phyloP scores from a whole-genome alignment of 345 rosid genomes.

The Cardiospermum halicacabum region DNA sequence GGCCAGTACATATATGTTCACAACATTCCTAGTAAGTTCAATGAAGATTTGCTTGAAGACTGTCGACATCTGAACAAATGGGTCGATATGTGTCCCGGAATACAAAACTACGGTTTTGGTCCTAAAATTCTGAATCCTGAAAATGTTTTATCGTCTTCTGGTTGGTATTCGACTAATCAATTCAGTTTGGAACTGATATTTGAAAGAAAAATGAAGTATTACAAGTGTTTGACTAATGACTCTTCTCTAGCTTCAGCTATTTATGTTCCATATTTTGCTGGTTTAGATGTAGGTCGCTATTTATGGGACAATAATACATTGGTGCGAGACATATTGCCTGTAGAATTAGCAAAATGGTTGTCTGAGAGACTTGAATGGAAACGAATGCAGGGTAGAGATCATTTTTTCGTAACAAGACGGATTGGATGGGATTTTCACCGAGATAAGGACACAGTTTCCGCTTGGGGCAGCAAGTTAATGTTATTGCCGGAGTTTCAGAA shows the following conservation, averaged over 20 bases:
- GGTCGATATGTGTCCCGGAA: conserved; percentile 44
- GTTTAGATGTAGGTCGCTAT: conserved; percentile 45
- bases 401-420: conserved; percentile 56
- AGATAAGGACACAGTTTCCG: conserved; percentile 6
- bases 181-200: conserved; percentile 52
- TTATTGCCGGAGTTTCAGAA: conserved; percentile 38
- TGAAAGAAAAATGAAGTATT: conserved; percentile 44
- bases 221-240: conserved; percentile 46
- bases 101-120: conserved; percentile 43
- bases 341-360: conserved; percentile 34
- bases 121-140: conserved; percentile 19
- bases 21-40: conserved; percentile 44
- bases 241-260: conserved; percentile 49
- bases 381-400: conserved; percentile 48
- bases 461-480: conserved; percentile 54
- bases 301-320: conserved; percentile 38
- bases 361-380: conserved; percentile 40
- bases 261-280: conserved; percentile 49
- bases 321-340: conserved; percentile 36
- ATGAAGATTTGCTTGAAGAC: conserved; percentile 30
- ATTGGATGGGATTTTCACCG: conserved; percentile 52
- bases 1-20: conserved; percentile 46
- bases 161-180: conserved; percentile 51
- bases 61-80: conserved; percentile 36
- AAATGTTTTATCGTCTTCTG: conserved; percentile 10